Evolutionary conservation across 352 stramenopile genomes (phyloP).

Genomic region (Phytophthora litchii): DNA sequence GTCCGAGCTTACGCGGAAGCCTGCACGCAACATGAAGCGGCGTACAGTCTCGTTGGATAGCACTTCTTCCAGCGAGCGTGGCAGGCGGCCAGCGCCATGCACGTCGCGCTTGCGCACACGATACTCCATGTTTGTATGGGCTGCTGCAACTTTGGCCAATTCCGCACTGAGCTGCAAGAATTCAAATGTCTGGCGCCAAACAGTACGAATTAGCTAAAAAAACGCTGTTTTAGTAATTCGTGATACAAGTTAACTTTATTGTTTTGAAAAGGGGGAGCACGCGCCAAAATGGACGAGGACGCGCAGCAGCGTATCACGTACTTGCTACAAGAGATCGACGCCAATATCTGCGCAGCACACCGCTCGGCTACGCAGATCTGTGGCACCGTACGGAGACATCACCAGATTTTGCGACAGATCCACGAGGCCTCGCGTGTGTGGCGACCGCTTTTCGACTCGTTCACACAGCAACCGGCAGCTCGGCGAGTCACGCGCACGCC

Average conservation of each 20-base stretch:
- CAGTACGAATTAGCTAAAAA: neutral
- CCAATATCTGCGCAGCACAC: conserved; percentile 80
- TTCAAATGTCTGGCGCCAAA: conserved; percentile 26
- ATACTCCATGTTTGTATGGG: conserved; percentile 48
- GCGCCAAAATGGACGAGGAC: conserved; percentile 73
- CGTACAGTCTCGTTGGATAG: conserved; percentile 58
- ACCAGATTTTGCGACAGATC: conserved; percentile 81
- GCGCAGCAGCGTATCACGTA: conserved; percentile 83
- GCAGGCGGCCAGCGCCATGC: conserved; percentile 19
- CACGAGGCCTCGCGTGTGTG: conserved; percentile 77
- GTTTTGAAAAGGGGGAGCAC: conserved; percentile 9
- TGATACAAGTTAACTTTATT: too few species aligned
- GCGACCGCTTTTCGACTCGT: conserved; percentile 79
- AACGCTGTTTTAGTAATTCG: too few species aligned
- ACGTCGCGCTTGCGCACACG: conserved; percentile 57
- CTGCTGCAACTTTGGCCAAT: conserved; percentile 16
- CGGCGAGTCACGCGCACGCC: conserved; percentile 49
- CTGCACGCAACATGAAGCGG: conserved; percentile 74
- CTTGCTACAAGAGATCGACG: conserved; percentile 85
- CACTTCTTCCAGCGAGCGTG: conserved; percentile 31
- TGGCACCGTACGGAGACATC: conserved; percentile 65
- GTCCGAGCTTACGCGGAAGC: conserved; percentile 60
- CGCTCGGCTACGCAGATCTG: conserved; percentile 81
- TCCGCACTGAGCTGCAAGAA: conserved; percentile 33
- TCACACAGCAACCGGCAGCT: conserved; percentile 53